Evolutionary conservation across 2,329 filamentous ascomycete species (phyloP).

Genomic region (Beauveria asiatica): DNA sequence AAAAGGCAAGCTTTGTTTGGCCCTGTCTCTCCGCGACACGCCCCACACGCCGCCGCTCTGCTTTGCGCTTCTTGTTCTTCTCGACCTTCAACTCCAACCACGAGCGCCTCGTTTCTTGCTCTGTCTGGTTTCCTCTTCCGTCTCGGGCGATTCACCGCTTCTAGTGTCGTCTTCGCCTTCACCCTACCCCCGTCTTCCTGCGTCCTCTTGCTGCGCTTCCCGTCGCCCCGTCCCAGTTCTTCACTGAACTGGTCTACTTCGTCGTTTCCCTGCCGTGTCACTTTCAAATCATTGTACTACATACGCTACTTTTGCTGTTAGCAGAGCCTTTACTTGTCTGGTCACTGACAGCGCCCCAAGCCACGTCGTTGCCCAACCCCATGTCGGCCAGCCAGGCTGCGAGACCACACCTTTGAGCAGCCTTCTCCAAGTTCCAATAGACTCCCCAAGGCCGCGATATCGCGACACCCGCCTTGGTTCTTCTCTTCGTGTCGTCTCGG

Average conservation of each 20-base stretch:
- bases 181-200: background rate
- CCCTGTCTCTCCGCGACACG: constrained; percentile 7
- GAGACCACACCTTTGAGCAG: background rate
- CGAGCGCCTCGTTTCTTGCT: constrained; percentile 4
- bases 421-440: background rate
- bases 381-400: constrained; percentile 5
- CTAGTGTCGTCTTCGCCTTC: background rate
- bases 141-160: constrained; percentile 1
- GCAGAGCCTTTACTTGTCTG: constrained; percentile 1
- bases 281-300: constrained; percentile 7
- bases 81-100: constrained; percentile 3
- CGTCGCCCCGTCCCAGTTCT: background rate
- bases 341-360: constrained; percentile 4
- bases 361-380: constrained; percentile 9
- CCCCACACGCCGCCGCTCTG: constrained; percentile 5
- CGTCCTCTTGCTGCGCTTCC: constrained; percentile 6
- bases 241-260: background rate
- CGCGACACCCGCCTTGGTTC: constrained; percentile 4
- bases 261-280: constrained; percentile 6
- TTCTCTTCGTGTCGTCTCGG: constrained; percentile 6
- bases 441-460: constrained; percentile 5
- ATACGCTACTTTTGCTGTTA: background rate
- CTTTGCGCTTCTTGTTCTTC: constrained; percentile 1
- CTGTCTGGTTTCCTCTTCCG: background rate
- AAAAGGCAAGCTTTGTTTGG: constrained; percentile 8